Evolutionary conservation across 2,329 filamentous ascomycete species (phyloP).

Genomic region (Graphilbum fragrans): DNA sequence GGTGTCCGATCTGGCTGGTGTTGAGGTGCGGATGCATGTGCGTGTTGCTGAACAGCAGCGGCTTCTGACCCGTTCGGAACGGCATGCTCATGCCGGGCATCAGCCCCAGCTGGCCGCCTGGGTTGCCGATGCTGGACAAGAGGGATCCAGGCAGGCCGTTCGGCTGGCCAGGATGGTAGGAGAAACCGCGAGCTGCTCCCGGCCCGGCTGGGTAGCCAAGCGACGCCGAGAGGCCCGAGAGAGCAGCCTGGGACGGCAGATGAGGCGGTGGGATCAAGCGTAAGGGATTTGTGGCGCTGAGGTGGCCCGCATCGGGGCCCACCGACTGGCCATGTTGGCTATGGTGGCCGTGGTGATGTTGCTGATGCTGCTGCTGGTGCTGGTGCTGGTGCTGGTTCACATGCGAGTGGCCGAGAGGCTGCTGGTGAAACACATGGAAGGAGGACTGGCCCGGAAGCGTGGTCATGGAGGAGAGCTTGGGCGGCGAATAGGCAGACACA

Average conservation of each 20-base stretch:
- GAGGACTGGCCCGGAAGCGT: neutral
- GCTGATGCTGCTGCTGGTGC: neutral
- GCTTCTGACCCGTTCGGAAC: neutral
- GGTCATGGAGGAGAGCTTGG: slow-evolving; percentile 1
- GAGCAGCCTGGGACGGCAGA: slow-evolving; percentile 3
- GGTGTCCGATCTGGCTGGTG: slow-evolving; percentile 3
- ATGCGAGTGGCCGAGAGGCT: neutral
- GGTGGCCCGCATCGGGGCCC: neutral
- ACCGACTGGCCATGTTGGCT: neutral
- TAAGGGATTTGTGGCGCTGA: neutral
- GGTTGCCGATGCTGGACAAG: slow-evolving; percentile 7
- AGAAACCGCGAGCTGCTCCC: neutral
- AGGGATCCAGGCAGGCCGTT: slow-evolving; percentile 5
- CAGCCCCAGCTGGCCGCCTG: slow-evolving; percentile 1
- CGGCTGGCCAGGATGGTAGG: slow-evolving; percentile 1
- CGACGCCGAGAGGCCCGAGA: slow-evolving; percentile 3
- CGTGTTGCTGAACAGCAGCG: slow-evolving; percentile 8
- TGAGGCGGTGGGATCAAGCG: slow-evolving; percentile 7
- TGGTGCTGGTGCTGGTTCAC: neutral
- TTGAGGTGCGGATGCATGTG: slow-evolving; percentile 18
- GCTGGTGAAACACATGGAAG: slow-evolving; percentile 5
- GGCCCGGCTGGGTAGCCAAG: slow-evolving; percentile 1
- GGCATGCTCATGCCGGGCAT: no score
- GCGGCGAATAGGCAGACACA: neutral
- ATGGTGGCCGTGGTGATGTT: slow-evolving; percentile 1